phyloP scores from a whole-genome alignment of 495 filamentous ascomycete species.

The Paragyromitra xinjiangensis region DNA sequence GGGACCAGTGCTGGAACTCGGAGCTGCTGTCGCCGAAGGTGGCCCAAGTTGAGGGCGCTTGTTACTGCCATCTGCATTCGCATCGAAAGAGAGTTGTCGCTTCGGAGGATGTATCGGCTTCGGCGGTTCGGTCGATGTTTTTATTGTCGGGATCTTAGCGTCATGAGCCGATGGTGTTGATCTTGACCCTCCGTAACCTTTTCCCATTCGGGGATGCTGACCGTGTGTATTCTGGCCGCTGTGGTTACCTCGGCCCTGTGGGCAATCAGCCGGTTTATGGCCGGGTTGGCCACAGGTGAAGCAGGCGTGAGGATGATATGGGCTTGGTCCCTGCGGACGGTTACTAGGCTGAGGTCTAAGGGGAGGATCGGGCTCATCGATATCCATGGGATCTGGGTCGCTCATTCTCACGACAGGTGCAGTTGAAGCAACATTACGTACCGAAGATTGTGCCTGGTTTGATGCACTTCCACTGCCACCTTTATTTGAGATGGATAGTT shows the following conservation, averaged over 20 bases:
- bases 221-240: slow-evolving; percentile 2
- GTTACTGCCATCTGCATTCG: slow-evolving; percentile 17
- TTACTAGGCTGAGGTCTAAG: slow-evolving; percentile 12
- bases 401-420: slow-evolving; percentile 4
- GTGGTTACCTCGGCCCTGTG: not conserved
- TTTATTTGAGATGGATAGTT: slow-evolving; percentile 7
- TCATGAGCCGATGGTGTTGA: slow-evolving; percentile 28
- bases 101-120: slow-evolving; percentile 21
- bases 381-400: slow-evolving; percentile 53
- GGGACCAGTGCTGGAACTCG: not conserved
- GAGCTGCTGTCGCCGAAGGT: not conserved
- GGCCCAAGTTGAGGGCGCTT: slow-evolving; percentile 30
- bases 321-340: slow-evolving; percentile 12
- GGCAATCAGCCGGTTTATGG: slow-evolving; percentile 30
- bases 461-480: slow-evolving; percentile 20
- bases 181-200: slow-evolving; percentile 21
- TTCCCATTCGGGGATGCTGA: slow-evolving; percentile 2
- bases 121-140: slow-evolving; percentile 24
- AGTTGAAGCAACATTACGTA: slow-evolving; percentile 12
- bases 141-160: slow-evolving; percentile 40
- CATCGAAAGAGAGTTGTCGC: slow-evolving; percentile 38
- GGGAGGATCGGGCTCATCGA: slow-evolving; percentile 42
- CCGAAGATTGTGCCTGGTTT: slow-evolving; percentile 26
- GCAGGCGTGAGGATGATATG: slow-evolving; percentile 9
- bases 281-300: slow-evolving; percentile 28